A percentile compares a stretch with the other conserved stretches of the same genome.
Evolutionary conservation across 768 basidiomycete species (phyloP).

Genomic region (Cyclocybe cylindracea): DNA sequence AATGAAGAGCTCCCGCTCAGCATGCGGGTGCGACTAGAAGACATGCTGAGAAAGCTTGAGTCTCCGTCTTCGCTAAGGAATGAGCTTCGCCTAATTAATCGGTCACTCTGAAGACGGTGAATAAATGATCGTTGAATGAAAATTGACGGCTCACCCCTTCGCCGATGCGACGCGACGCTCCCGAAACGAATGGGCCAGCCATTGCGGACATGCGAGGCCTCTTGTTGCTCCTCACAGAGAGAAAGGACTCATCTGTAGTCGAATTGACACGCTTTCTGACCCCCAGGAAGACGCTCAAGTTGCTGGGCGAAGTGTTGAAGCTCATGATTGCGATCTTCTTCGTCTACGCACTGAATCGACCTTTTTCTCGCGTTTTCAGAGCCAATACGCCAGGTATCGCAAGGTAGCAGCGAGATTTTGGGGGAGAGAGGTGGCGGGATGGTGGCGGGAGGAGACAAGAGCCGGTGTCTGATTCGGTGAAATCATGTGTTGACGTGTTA

Average conservation of each 20-base stretch:
- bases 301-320: conserved; percentile 4
- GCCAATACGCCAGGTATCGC: background rate
- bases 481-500: conserved; percentile 34
- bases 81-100: conserved; percentile 1
- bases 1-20: conserved; percentile 28
- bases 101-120: conserved; percentile 7
- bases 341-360: background rate
- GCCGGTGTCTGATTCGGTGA: conserved; percentile 10
- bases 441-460: conserved; percentile 8
- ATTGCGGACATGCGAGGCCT: conserved; percentile 32
- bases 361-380: too few relatives aligned
- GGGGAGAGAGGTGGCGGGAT: conserved; percentile 2
- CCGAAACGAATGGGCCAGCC: conserved; percentile 18
- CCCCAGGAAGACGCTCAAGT: conserved; percentile 9
- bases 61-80: conserved; percentile 5
- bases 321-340: conserved; percentile 13
- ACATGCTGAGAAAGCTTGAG: conserved; percentile 12
- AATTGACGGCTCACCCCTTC: conserved; percentile 16
- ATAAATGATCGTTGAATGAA: conserved; percentile 4
- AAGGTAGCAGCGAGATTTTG: background rate
- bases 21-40: conserved; percentile 16
- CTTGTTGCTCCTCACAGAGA: conserved; percentile 24
- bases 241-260: conserved; percentile 24
- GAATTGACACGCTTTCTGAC: conserved; percentile 36
- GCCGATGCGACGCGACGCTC: conserved; percentile 20